These are phyloP conservation scores for Elaeis oleifera DNA, from an alignment of 202 grass and related monocot genomes.

Conservation along the genomic window DNA sequence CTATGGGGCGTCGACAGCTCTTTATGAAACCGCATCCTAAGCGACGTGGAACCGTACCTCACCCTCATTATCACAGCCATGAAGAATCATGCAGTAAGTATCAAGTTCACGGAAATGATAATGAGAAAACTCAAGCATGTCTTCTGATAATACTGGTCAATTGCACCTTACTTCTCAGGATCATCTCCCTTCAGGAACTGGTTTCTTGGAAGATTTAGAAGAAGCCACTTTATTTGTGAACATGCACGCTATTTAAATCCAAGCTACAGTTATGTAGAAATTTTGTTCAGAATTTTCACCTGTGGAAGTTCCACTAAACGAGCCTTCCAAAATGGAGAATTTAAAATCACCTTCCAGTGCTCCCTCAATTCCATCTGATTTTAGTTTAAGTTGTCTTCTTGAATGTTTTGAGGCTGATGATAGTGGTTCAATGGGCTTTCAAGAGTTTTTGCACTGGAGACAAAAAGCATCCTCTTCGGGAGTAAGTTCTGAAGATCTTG, in stretches of 20 bases:
- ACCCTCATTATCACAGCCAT: conserved; percentile 44
- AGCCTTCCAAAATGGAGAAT: conserved; percentile 25
- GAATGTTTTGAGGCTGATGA: conserved; percentile 69
- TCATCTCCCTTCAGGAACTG: conserved; percentile 29
- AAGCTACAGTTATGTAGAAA: conserved; percentile 46
- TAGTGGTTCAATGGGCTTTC: conserved; percentile 46
- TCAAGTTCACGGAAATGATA: conserved; percentile 23
- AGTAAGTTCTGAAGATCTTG: conserved; percentile 33
- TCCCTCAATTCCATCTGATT: conserved; percentile 37
- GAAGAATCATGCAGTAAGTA: conserved; percentile 49
- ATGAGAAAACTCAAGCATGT: conserved; percentile 10
- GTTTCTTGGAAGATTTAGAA: conserved; percentile 61
- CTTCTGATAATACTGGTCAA: conserved; percentile 12
- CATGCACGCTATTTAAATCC: conserved; percentile 51
- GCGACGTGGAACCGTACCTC: conserved; percentile 43
- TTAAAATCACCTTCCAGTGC: conserved; percentile 19
- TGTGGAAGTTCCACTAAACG: conserved; percentile 16
- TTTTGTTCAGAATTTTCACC: conserved; percentile 28
- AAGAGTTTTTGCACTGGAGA: conserved; percentile 71
- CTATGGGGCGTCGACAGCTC: conserved; percentile 64
- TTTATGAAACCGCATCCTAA: conserved; percentile 80
- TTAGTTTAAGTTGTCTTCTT: conserved; percentile 56
- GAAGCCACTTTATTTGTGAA: conserved; percentile 57
- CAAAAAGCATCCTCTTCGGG: conserved; percentile 40
- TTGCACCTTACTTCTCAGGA: conserved; percentile 1